These are phyloP conservation scores for Pseudomassariella vexata DNA, from an alignment of 2,329 filamentous ascomycete species.

Conservation along the genomic window DNA sequence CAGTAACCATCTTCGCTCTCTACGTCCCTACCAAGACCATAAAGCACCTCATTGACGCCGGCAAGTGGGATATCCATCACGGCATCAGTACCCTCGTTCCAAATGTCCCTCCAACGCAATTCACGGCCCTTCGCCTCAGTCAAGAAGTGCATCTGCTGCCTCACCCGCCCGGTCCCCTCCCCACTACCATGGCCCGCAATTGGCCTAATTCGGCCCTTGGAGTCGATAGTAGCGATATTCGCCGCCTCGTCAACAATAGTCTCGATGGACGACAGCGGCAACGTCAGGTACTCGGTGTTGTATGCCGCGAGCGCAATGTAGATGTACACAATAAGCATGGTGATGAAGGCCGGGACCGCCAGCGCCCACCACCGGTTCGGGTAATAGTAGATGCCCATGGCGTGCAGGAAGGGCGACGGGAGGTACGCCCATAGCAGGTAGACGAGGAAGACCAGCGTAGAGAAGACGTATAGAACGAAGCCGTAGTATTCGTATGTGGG, in stretches of 20 bases:
- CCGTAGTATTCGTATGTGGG: slow-evolving; percentile 99
- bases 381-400: slow-evolving; percentile 92
- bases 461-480: slow-evolving; percentile 92
- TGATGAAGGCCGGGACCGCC: slow-evolving; percentile 83
- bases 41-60: slow-evolving; percentile 90
- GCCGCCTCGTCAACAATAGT: slow-evolving; percentile 89
- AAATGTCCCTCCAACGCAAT: slow-evolving; percentile 72
- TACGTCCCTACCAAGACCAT: slow-evolving; percentile 49
- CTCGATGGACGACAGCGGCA: slow-evolving; percentile 74
- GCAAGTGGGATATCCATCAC: slow-evolving; percentile 96
- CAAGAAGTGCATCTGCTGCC: slow-evolving; percentile 27
- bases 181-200: slow-evolving; percentile 27
- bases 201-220: slow-evolving; percentile 48
- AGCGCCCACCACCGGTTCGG: slow-evolving; percentile 97
- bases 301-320: slow-evolving; percentile 89
- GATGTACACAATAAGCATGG: slow-evolving; percentile 84
- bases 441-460: slow-evolving; percentile 70
- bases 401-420: slow-evolving; percentile 84
- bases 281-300: slow-evolving; percentile 83
- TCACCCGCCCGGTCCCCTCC: slow-evolving; percentile 29
- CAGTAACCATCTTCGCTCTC: slow-evolving; percentile 8
- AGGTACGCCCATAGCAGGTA: slow-evolving; percentile 82
- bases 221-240: slow-evolving; percentile 76
- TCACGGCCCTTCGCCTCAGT: slow-evolving; percentile 21
- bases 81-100: slow-evolving; percentile 91